phyloP scores from a whole-genome alignment of 228 moss, liverwort and hornwort genomes.

The Sphagnum magellanicum region DNA sequence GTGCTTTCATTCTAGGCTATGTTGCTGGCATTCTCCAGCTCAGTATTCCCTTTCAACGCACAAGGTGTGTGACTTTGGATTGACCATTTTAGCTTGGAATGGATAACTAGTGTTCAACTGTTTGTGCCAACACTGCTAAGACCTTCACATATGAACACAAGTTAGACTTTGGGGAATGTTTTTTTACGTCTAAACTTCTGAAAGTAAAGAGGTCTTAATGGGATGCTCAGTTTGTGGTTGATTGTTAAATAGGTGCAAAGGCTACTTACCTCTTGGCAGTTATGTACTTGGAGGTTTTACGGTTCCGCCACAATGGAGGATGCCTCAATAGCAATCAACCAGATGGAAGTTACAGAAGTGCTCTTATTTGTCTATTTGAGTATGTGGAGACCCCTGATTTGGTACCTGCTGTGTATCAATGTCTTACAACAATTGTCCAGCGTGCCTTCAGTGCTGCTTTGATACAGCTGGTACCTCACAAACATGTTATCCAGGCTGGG shows the following conservation, averaged over 20 bases:
- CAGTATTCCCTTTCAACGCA: too few species aligned
- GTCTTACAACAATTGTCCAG: slow-evolving; percentile 68
- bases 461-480: slow-evolving; percentile 65
- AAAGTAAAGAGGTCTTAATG: slow-evolving; percentile 4
- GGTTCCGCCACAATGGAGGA: slow-evolving; percentile 66
- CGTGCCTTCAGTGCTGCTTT: slow-evolving; percentile 75
- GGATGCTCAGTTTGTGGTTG: slow-evolving; percentile 18
- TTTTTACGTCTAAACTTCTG: too few species aligned
- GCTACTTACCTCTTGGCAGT: slow-evolving; percentile 86
- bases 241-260: slow-evolving; percentile 64
- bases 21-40: too few species aligned
- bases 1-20: too few species aligned
- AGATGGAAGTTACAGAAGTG: slow-evolving; percentile 37
- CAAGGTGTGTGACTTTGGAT: too few species aligned
- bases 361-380: slow-evolving; percentile 69
- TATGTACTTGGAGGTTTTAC: slow-evolving; percentile 67
- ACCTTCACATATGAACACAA: too few species aligned
- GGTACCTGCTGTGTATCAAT: slow-evolving; percentile 63
- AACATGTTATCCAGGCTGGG: background rate
- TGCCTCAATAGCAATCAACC: slow-evolving; percentile 28
- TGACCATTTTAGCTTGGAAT: too few species aligned
- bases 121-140: too few species aligned
- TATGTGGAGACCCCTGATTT: slow-evolving; percentile 81
- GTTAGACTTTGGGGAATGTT: too few species aligned
- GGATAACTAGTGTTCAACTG: too few species aligned